phyloP scores from a whole-genome alignment of 495 filamentous ascomycete species.

The Xylaria cubensis region DNA sequence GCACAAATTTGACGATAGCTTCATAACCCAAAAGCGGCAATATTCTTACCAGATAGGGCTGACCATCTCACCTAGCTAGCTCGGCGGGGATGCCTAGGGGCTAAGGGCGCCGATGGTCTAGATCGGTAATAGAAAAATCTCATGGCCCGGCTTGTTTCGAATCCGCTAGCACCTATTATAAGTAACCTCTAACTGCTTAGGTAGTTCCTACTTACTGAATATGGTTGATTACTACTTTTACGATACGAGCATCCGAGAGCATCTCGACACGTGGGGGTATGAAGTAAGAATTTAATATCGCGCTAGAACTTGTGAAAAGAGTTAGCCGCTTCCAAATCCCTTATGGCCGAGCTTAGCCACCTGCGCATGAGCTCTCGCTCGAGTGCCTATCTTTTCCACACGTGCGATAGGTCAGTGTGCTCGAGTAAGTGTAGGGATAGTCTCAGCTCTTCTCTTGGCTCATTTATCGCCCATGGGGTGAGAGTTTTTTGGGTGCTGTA shows the following conservation, averaged over 20 bases:
- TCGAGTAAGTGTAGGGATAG: background rate
- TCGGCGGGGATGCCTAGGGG: background rate
- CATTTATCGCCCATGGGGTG: background rate
- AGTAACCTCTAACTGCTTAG: background rate
- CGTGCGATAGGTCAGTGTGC: background rate
- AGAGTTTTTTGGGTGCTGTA: background rate
- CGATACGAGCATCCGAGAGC: no score
- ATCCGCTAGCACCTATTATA: background rate
- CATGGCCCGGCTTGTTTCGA: background rate
- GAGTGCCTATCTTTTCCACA: background rate
- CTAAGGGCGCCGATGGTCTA: conserved; percentile 5
- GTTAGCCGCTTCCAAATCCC: background rate
- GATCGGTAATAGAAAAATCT: background rate
- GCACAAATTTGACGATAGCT: background rate
- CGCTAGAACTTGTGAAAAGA: no score
- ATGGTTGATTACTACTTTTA: conserved; percentile 1
- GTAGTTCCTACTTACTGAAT: background rate
- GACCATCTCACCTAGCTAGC: background rate
- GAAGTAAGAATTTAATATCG: no score
- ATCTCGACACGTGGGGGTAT: background rate
- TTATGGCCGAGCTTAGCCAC: background rate
- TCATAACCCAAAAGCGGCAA: background rate
- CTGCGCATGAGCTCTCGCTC: background rate
- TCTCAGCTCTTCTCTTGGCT: conserved; percentile 7
- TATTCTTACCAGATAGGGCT: background rate